These are phyloP conservation scores for Tricholoma matsutake DNA, from an alignment of 768 basidiomycete species.

Conservation along the genomic window DNA sequence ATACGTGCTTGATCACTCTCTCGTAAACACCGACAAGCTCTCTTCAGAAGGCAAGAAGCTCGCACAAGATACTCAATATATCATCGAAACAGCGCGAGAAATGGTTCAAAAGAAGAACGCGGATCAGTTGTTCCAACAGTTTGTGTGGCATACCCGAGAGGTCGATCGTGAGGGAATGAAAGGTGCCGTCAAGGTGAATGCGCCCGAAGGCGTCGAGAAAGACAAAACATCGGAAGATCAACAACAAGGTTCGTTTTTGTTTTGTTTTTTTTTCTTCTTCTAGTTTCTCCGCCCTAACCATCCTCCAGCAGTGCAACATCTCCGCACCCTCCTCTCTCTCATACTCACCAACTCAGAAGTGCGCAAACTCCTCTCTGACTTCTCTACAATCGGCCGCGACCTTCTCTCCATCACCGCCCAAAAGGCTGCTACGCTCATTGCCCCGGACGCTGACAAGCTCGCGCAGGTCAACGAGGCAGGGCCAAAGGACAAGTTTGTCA, in stretches of 20 bases:
- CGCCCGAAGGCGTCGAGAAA: slow-evolving; percentile 44
- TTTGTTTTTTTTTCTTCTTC: neutral
- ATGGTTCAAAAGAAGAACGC: slow-evolving; percentile 83
- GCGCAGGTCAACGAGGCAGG: slow-evolving; percentile 67
- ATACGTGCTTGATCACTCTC: slow-evolving; percentile 58
- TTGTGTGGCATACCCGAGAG: slow-evolving; percentile 75
- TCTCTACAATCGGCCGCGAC: slow-evolving; percentile 76
- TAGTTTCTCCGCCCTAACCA: slow-evolving; percentile 2
- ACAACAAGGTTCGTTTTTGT: slow-evolving; percentile 47
- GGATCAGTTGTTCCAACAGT: slow-evolving; percentile 91
- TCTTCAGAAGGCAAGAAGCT: slow-evolving; percentile 77
- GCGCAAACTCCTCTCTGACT: slow-evolving; percentile 83
- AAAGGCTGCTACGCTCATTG: slow-evolving; percentile 66
- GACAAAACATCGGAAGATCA: slow-evolving; percentile 56
- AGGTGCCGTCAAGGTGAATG: slow-evolving; percentile 16
- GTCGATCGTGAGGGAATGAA: slow-evolving; percentile 29
- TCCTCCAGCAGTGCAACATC: slow-evolving; percentile 69
- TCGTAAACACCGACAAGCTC: slow-evolving; percentile 61
- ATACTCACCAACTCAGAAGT: slow-evolving; percentile 92
- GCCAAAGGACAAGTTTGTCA: slow-evolving; percentile 64
- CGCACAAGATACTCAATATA: slow-evolving; percentile 72
- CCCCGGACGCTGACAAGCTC: slow-evolving; percentile 63
- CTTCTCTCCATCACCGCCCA: slow-evolving; percentile 71
- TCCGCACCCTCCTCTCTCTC: slow-evolving; percentile 84
- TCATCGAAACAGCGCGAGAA: slow-evolving; percentile 68